phyloP scores from a whole-genome alignment of 2,329 filamentous ascomycete genomes.

The Penicillium sumatraense region DNA sequence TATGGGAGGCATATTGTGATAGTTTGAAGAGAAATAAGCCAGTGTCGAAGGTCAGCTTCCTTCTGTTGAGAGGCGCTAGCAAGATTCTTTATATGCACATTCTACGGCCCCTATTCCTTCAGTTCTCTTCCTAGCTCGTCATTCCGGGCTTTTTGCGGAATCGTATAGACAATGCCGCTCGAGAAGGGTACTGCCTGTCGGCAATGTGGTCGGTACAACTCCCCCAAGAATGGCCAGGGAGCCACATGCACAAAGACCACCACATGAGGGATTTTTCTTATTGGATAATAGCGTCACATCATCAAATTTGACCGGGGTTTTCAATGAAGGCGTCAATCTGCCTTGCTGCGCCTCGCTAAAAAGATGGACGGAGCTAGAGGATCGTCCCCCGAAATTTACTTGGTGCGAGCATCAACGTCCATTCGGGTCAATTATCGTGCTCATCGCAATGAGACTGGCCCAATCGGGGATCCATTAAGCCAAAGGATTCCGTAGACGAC shows the following conservation, averaged over 20 bases:
- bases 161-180: background rate
- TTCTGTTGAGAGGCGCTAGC: background rate
- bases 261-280: background rate
- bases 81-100: background rate
- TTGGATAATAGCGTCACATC: background rate
- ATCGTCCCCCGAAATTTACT: background rate
- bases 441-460: background rate
- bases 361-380: background rate
- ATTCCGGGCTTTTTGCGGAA: background rate
- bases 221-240: background rate
- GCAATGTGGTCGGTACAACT: background rate
- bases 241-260: background rate
- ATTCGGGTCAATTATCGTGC: background rate
- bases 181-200: background rate
- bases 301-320: background rate
- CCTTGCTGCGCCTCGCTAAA: background rate
- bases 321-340: background rate
- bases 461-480: background rate
- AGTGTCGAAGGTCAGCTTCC: background rate
- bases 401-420: background rate
- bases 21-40: background rate
- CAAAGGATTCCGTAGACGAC: background rate
- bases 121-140: background rate
- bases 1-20: slow-evolving; percentile 5
- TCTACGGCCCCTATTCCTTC: background rate